Base-by-base conservation (phyloP, 139 green algal species). In the Edaphochlamys debaryana region DNA sequence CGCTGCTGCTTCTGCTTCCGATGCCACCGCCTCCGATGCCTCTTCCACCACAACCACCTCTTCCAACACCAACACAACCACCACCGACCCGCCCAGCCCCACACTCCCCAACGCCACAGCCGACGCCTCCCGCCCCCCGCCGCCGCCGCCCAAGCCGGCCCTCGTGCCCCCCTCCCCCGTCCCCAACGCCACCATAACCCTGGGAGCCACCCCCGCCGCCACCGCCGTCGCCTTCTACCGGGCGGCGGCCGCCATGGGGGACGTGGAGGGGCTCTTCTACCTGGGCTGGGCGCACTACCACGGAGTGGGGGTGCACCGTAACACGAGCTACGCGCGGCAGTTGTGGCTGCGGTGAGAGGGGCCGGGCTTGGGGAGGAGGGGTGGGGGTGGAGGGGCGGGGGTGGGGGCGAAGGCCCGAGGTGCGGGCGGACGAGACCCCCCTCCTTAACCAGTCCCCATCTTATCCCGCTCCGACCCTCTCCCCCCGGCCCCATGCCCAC, bases 221-320 rank as follows among this genome's bases (percentile, higher is more conserved):
- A 32, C 80, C 30, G 84, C 63, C 40, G 48, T 78, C 23, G 48
- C 73, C 58, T 85, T 67, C 68, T 88, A 88, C 69, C 40, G 54
- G 3, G 50, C 67, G 2, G 79, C 86, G 4, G 86, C 80, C 23
- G 80, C 75, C 3, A 38, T 45, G 0, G 48, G 54, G 11, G 66
- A 84, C 50, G 37, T 67, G 19, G 86, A 89, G 67, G 75, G 79
- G 30, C 45, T 87, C 20, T 89, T 82, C 75, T 69, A 82, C 40
- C 58, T 87, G 41, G 86, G 74, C 74, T 89, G 86, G 86, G 80
- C 62, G 54, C 8, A 63, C 29, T 83, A 89, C 52, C 27, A 76
- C 29, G 86, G 86, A 7, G 52, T 89, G 67, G 85, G 85, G 5
- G 50, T 37, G 70, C 0, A 38, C 36, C 56, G n/a, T 9, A 87